These are phyloP conservation scores for Ottelia alismoides DNA, from an alignment of 106 monocot genomes.

Conservation along the genomic window DNA sequence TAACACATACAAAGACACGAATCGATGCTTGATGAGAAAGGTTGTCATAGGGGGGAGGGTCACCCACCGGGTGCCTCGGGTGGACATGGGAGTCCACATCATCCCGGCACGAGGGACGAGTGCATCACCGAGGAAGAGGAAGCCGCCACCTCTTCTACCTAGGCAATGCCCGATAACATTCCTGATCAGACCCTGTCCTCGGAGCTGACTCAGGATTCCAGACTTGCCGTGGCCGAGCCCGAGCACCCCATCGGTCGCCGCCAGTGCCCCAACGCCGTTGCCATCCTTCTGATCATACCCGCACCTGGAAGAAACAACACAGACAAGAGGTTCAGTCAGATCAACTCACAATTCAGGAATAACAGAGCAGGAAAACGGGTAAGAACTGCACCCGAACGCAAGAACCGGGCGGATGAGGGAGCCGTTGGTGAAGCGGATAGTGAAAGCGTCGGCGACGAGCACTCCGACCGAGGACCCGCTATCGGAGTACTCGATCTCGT, in stretches of 20 bases:
- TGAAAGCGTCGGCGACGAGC: slow-evolving; percentile 45
- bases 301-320: slow-evolving; percentile 21
- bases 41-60: too few species aligned
- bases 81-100: slow-evolving; percentile 45
- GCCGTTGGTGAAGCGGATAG: slow-evolving; percentile 39
- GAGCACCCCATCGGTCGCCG: slow-evolving; percentile 55
- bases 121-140: slow-evolving; percentile 64
- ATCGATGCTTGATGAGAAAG: neutral
- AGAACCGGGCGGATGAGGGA: slow-evolving; percentile 32
- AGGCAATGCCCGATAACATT: slow-evolving; percentile 77
- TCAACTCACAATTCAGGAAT: too few species aligned
- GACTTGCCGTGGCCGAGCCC: slow-evolving; percentile 46
- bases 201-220: slow-evolving; percentile 48
- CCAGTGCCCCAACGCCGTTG: neutral
- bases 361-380: too few species aligned
- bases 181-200: slow-evolving; percentile 28
- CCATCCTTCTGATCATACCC: slow-evolving; percentile 54
- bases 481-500: slow-evolving; percentile 68
- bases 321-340: too few species aligned
- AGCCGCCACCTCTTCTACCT: slow-evolving; percentile 39
- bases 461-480: slow-evolving; percentile 55
- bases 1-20: neutral
- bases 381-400: slow-evolving; percentile 32
- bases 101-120: slow-evolving; percentile 32
- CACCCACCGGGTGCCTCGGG: slow-evolving; percentile 15